These are phyloP conservation scores for Pestalotiopsis sp. DNA, from an alignment of 2,329 filamentous ascomycete species.

Conservation along the genomic window DNA sequence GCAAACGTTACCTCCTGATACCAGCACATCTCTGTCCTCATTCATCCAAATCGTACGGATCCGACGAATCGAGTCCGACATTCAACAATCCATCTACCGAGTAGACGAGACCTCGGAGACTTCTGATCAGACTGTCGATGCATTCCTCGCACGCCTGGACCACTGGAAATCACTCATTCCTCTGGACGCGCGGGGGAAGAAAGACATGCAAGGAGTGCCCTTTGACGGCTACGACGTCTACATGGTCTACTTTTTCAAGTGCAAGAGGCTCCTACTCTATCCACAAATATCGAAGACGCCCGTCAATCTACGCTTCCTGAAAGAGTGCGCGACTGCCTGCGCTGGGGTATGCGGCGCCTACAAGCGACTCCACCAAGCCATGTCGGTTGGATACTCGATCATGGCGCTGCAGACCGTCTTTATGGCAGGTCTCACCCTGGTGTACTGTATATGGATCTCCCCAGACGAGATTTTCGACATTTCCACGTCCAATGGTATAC, in stretches of 20 bases:
- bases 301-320: conserved; percentile 24
- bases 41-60: conserved; percentile 12
- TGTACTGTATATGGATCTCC: conserved; percentile 33
- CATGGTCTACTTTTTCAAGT: conserved; percentile 27
- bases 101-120: conserved; percentile 12
- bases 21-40: conserved; percentile 22
- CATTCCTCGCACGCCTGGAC: conserved; percentile 6
- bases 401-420: conserved; percentile 33
- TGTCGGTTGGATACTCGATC: conserved; percentile 33
- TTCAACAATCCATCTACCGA: conserved; percentile 15
- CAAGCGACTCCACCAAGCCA: conserved; percentile 32
- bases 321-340: conserved; percentile 21
- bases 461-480: conserved; percentile 28
- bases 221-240: conserved; percentile 12
- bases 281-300: conserved; percentile 26
- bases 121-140: conserved; percentile 6
- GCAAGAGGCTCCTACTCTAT: conserved; percentile 24
- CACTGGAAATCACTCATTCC: conserved; percentile 18
- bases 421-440: conserved; percentile 29
- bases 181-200: conserved; percentile 15
- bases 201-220: conserved; percentile 14
- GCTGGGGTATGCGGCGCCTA: conserved; percentile 30
- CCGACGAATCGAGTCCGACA: conserved; percentile 16
- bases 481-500: conserved; percentile 18
- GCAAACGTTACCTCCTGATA: conserved; percentile 9